A percentile compares a stretch with the other conserved stretches of the same genome.
phyloP scores from a whole-genome alignment of 176 grass and related monocot genomes.

The Panicum miliaceum region DNA sequence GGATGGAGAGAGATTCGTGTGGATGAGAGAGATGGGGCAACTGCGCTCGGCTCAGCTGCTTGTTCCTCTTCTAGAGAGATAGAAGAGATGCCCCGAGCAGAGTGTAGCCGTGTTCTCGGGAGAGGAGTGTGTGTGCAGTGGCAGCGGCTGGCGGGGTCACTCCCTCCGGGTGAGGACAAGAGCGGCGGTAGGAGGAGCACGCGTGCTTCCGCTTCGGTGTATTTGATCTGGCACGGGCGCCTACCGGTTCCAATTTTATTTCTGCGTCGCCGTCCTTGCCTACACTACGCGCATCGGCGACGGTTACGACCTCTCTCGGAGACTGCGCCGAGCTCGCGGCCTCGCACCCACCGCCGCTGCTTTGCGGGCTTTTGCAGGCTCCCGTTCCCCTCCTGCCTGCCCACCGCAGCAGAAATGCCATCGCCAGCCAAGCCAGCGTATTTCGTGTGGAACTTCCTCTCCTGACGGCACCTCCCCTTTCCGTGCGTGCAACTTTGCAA shows the following conservation, averaged over 20 bases:
- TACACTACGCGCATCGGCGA: background rate
- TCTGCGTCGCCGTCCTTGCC: background rate
- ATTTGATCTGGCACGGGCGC: constrained; percentile 11
- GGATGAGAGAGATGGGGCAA: too few relatives aligned
- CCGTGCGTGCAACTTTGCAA: constrained; percentile 2
- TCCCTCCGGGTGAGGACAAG: background rate
- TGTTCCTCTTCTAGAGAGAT: background rate
- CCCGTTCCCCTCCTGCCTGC: background rate
- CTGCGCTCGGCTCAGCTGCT: background rate
- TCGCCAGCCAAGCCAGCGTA: background rate
- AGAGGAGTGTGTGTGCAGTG: background rate
- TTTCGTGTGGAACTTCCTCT: constrained; percentile 1
- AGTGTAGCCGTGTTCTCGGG: too few relatives aligned
- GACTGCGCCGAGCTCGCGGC: constrained; percentile 30
- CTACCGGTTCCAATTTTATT: background rate
- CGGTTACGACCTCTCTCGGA: constrained; percentile 39
- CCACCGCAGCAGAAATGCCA: constrained; percentile 15
- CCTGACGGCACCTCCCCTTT: background rate
- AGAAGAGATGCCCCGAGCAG: background rate
- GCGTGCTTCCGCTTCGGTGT: background rate
- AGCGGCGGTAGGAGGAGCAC: background rate
- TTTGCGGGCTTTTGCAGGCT: constrained; percentile 39
- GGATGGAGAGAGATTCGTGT: background rate
- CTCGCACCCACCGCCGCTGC: constrained; percentile 22
- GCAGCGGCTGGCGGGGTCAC: background rate